Conservation (phyloP, 2,329 filamentous ascomycete genomes). For the Aureobasidium zeae region DNA sequence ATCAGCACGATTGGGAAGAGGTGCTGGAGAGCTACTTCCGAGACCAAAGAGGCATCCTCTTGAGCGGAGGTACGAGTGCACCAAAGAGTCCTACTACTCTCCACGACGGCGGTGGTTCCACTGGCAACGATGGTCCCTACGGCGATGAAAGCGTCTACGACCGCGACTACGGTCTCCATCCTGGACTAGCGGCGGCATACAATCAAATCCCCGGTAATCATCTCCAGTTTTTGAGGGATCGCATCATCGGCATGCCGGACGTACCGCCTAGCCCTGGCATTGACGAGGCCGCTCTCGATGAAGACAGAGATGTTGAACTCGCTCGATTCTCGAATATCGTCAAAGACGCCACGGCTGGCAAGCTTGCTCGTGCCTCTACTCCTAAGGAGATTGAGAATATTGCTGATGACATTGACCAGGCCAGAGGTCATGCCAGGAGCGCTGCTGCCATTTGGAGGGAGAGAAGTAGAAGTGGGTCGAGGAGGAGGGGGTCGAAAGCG, state of each 20-base stretch:
- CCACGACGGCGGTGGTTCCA: not conserved
- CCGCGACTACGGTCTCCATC: conserved; percentile 3
- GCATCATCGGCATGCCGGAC: not conserved
- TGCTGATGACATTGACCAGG: too few species aligned
- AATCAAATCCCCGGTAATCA: not conserved
- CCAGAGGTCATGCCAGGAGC: too few species aligned
- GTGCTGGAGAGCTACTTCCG: not conserved
- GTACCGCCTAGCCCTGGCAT: not conserved
- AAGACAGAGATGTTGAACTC: too few species aligned
- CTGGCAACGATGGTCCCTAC: not conserved
- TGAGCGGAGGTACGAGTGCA: not conserved
- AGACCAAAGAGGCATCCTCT: too few species aligned
- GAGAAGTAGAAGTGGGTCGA: too few species aligned
- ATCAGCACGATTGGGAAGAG: not conserved
- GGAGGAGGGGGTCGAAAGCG: too few species aligned
- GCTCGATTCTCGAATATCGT: too few species aligned
- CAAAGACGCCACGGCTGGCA: too few species aligned
- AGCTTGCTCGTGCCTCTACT: too few species aligned
- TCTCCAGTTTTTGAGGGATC: not conserved
- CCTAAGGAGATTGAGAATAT: too few species aligned
- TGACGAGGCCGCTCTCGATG: not conserved
- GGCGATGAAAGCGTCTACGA: too few species aligned
- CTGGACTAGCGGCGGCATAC: not conserved
- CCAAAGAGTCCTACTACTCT: not conserved
- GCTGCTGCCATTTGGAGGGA: too few species aligned